Conservation (phyloP, 2,329 filamentous ascomycete species). For the Purpureocillium lavendulum region DNA sequence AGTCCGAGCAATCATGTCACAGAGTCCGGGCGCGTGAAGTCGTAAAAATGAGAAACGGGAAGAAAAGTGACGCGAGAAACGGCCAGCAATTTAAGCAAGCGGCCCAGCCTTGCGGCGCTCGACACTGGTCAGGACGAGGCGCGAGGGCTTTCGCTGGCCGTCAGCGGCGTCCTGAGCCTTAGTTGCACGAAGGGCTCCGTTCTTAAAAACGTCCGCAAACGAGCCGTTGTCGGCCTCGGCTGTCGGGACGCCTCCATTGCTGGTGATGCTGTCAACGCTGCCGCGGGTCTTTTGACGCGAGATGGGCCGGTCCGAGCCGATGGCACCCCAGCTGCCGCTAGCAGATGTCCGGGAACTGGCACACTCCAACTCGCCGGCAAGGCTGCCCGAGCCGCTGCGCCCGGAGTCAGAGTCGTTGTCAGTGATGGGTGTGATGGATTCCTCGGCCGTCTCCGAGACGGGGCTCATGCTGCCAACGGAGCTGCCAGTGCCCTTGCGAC, state of each 20-base stretch:
- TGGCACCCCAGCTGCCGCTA: constrained; percentile 67
- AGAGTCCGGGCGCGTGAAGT: constrained; percentile 29
- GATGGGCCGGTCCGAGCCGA: constrained; percentile 76
- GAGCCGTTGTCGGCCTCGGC: constrained; percentile 46
- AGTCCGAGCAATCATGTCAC: constrained; percentile 26
- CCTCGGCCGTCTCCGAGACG: constrained; percentile 69
- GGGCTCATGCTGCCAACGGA: constrained; percentile 76
- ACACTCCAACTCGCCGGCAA: constrained; percentile 62
- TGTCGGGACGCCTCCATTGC: constrained; percentile 31
- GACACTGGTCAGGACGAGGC: constrained; percentile 78
- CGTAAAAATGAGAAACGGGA: constrained; percentile 19
- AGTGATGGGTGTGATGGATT: constrained; percentile 57
- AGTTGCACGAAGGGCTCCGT: constrained; percentile 40
- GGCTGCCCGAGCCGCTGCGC: constrained; percentile 68
- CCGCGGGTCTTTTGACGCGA: constrained; percentile 57
- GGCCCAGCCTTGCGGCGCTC: constrained; percentile 69
- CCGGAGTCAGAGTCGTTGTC: constrained; percentile 70
- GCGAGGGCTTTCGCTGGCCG: constrained; percentile 70
- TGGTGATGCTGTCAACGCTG: constrained; percentile 58
- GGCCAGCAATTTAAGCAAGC: constrained; percentile 11
- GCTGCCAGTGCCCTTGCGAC: constrained; percentile 68
- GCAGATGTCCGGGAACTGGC: constrained; percentile 71
- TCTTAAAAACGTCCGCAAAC: constrained; percentile 60
- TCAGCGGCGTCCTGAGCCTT: constrained; percentile 46
- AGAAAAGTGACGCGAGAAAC: constrained; percentile 12